Conservation (phyloP, 2,329 filamentous ascomycete species). For the Pseudogymnoascus sp. region DNA sequence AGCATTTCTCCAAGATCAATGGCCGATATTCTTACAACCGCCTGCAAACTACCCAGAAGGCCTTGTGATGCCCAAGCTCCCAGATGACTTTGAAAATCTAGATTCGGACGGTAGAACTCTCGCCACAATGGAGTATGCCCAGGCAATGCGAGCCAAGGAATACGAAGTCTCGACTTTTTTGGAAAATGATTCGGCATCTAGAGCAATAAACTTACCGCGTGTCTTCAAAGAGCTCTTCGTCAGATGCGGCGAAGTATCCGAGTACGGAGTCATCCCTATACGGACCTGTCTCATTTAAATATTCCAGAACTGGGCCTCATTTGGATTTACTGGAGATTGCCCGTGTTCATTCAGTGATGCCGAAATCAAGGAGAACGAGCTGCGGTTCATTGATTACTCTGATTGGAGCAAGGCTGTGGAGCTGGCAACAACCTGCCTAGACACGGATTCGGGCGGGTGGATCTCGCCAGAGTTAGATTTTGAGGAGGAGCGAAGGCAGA, state of each 20-base stretch:
- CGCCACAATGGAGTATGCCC: neutral
- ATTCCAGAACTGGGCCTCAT: neutral
- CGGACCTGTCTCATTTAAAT: neutral
- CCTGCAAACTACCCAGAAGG: neutral
- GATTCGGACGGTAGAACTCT: conserved; percentile 27
- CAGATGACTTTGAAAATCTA: conserved; percentile 29
- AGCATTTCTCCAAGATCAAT: conserved; percentile 29
- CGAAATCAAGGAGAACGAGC: neutral
- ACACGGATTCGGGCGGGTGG: neutral
- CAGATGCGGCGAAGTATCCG: neutral
- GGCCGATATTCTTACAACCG: conserved; percentile 9
- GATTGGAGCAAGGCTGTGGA: neutral
- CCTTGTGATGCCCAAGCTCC: conserved; percentile 9
- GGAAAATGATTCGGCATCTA: neutral
- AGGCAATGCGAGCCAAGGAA: neutral
- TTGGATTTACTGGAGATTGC: neutral
- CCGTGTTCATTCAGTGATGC: neutral
- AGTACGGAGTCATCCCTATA: neutral
- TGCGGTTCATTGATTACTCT: neutral
- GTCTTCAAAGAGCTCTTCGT: neutral
- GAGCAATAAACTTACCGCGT: neutral
- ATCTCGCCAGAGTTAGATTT: neutral
- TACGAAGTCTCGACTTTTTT: neutral
- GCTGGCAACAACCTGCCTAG: neutral
- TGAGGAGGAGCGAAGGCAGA: neutral